Percentiles rank a stretch among this genome's conserved stretches.
These are phyloP conservation scores for Fusarium luffae DNA, from an alignment of 2,329 filamentous ascomycete species.

Conservation along the genomic window DNA sequence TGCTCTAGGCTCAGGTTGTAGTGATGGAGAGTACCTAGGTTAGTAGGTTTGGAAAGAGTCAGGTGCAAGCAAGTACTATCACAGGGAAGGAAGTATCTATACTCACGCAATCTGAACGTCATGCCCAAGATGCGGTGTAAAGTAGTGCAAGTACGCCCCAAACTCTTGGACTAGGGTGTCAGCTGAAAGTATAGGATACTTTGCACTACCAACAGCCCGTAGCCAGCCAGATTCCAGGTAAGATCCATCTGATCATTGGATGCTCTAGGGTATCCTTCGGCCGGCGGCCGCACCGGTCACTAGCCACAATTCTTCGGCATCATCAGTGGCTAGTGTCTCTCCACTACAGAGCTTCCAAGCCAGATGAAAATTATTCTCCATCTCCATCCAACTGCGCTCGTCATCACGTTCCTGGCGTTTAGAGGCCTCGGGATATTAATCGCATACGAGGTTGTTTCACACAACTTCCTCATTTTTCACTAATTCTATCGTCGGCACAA, in stretches of 20 bases:
- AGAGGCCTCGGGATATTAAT: conserved; percentile 43
- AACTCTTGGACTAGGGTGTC: neutral
- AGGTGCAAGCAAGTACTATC: conserved; percentile 16
- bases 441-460: conserved; percentile 36
- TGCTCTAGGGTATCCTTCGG: conserved; percentile 30
- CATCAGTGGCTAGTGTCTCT: conserved; percentile 47
- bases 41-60: conserved; percentile 10
- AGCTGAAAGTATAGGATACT: conserved; percentile 32
- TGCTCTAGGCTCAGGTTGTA: conserved; percentile 20
- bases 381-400: conserved; percentile 47
- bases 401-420: conserved; percentile 50
- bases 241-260: neutral
- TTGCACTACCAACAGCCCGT: conserved; percentile 7
- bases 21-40: neutral
- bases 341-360: conserved; percentile 45
- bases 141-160: conserved; percentile 10
- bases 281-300: neutral
- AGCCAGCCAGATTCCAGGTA: neutral
- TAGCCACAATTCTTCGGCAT: conserved; percentile 36
- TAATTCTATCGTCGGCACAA: conserved; percentile 7
- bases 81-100: conserved; percentile 20
- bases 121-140: conserved; percentile 16
- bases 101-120: conserved; percentile 28
- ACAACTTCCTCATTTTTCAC: conserved; percentile 35
- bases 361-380: conserved; percentile 54